Evolutionary conservation across 805 yeast genomes (phyloP).

Genomic region (Lachancea mirantina): DNA sequence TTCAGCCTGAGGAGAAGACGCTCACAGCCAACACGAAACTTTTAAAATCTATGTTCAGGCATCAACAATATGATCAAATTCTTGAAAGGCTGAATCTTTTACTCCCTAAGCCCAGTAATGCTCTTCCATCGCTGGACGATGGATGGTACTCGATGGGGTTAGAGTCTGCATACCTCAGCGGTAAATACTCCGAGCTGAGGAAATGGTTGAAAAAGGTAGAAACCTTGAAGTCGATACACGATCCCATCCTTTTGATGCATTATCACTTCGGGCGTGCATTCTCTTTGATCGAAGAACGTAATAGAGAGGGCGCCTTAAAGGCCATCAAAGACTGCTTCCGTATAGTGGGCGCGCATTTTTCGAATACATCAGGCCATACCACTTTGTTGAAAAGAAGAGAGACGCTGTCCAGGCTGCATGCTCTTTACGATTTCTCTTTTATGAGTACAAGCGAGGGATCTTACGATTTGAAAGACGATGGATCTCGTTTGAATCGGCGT

Average conservation of each 20-base stretch:
- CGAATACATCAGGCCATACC: slow-evolving; percentile 39
- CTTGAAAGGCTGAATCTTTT: slow-evolving; percentile 41
- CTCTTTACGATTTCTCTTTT: slow-evolving; percentile 49
- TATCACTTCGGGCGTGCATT: slow-evolving; percentile 63
- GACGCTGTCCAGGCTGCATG: slow-evolving; percentile 49
- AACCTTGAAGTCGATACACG: slow-evolving; percentile 36
- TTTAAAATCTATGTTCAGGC: slow-evolving; percentile 64
- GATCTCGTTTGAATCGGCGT: slow-evolving; percentile 20
- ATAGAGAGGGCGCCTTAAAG: slow-evolving; percentile 30
- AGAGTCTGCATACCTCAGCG: slow-evolving; percentile 65
- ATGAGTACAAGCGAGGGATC: slow-evolving; percentile 24
- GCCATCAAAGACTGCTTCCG: slow-evolving; percentile 46
- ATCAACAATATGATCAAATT: slow-evolving; percentile 66
- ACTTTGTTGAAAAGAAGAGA: slow-evolving; percentile 46
- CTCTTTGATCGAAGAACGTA: slow-evolving; percentile 34
- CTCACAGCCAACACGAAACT: slow-evolving; percentile 41
- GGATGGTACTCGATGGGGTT: slow-evolving; percentile 65
- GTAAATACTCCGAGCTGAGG: slow-evolving; percentile 42
- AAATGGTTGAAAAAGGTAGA: slow-evolving; percentile 57
- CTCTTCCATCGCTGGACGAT: slow-evolving; percentile 22
- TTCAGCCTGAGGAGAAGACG: slow-evolving; percentile 17
- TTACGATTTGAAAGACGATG: slow-evolving; percentile 12
- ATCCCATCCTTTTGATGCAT: slow-evolving; percentile 47
- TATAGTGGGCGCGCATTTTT: slow-evolving; percentile 54
- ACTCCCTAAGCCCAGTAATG: slow-evolving; percentile 32